Evolutionary conservation across 1,284 basidiomycete genomes (phyloP), one percentile per base, ranked within the genome.

Genomic region (Puccinia novopanici): DNA sequence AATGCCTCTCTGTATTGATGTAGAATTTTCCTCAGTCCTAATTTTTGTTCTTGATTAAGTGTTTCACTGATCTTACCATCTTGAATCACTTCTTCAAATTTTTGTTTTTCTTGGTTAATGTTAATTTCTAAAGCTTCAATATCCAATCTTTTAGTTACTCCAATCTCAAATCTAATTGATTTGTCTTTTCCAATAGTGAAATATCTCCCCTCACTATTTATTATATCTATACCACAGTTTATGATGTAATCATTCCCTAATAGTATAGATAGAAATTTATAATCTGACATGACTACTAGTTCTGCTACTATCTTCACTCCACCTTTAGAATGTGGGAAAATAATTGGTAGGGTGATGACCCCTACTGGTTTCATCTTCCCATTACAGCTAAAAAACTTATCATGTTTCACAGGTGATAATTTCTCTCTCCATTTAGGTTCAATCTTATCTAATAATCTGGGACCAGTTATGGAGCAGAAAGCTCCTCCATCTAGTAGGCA

Each of bases 401-500:
- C 24, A 50, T 42, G 30, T 27, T 55, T 4, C 13, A 55, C 30
- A 4, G 45, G 68, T 2, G 12, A n/a, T 30, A 55, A 2, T 72
- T 72, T 52, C 9, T 5, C 12, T 52, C 52, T 4, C 68, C 68
- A 50, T 15, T 55, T 10, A n/a, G 68, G 68, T 19, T 27, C 17
- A 12, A 72, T 55, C 24, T 34, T 52, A 9, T 22, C 4, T 6
- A 72, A 27, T 19, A 52, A 24, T 52, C 42, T 72, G 2, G 48
- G 27, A 5, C 68, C 45, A 22, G 52, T 22, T 13, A 72, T 50
- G 10, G 68, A 72, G 17, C 45, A 48, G 17, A 34, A 50, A n/a
- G 68, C 68, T 72, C 68, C 52, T 34, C 68, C 52, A 52, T 72
- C 68, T 19, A 72, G 45, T 72, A 72, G 68, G 24, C 34, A 34